phyloP scores from a whole-genome alignment of 495 filamentous ascomycete species.

The Hyaloscypha finlandica region DNA sequence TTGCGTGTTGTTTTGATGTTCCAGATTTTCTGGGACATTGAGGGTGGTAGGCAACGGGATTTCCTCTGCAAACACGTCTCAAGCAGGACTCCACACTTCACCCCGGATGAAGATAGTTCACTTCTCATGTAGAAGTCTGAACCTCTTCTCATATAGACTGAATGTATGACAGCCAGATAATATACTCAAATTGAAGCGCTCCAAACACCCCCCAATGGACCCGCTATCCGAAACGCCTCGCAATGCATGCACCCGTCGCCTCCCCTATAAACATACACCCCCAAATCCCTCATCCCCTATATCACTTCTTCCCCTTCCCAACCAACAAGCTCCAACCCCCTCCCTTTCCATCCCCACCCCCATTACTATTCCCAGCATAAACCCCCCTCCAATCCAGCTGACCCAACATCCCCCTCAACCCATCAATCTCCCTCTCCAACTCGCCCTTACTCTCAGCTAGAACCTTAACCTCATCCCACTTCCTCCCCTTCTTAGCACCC shows the following conservation, averaged over 20 bases:
- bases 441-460: constrained; percentile 83
- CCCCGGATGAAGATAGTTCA: not conserved
- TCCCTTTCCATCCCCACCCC: constrained; percentile 4
- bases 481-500: constrained; percentile 74
- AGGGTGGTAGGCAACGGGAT: too few species aligned
- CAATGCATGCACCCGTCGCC: constrained; percentile 6
- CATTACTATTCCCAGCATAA: constrained; percentile 36
- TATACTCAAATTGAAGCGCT: not conserved
- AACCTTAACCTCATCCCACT: constrained; percentile 86
- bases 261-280: not conserved
- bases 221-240: constrained; percentile 10
- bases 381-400: constrained; percentile 58
- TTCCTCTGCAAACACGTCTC: too few species aligned
- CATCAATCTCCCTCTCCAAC: constrained; percentile 78
- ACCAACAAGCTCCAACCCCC: not conserved
- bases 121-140: not conserved
- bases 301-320: not conserved
- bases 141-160: not conserved
- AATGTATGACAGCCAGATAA: not conserved
- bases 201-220: constrained; percentile 9
- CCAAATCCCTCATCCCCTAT: not conserved
- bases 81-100: too few species aligned
- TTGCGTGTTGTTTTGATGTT: too few species aligned
- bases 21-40: too few species aligned
- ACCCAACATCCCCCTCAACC: constrained; percentile 54